phyloP scores from a whole-genome alignment of 1,284 basidiomycete species.

The Sporisorium reilianum region DNA sequence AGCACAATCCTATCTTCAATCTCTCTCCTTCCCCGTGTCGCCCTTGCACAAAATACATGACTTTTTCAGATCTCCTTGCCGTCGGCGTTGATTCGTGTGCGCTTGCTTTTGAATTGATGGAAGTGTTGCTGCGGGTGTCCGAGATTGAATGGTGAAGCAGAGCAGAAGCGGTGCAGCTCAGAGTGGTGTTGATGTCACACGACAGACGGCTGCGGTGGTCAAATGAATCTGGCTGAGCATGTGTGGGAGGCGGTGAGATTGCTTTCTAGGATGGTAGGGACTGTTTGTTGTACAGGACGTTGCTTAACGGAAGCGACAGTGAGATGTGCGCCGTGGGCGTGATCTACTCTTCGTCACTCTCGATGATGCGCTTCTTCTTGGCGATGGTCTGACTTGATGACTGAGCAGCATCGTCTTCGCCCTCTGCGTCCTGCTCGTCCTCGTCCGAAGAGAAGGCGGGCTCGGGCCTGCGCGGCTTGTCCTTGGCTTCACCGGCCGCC shows the following conservation, averaged over 20 bases:
- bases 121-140: background rate
- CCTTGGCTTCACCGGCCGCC: constrained; percentile 15
- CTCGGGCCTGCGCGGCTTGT: constrained; percentile 40
- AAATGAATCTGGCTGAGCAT: background rate
- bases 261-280: background rate
- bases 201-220: background rate
- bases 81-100: background rate
- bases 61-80: constrained; percentile 25
- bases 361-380: constrained; percentile 56
- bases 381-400: constrained; percentile 26
- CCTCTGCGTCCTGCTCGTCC: constrained; percentile 43
- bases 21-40: constrained; percentile 26
- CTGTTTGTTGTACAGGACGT: background rate
- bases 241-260: background rate
- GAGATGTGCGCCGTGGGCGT: too few species aligned
- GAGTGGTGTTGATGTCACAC: constrained; percentile 5
- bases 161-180: background rate
- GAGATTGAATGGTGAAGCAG: background rate
- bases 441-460: constrained; percentile 46
- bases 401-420: constrained; percentile 23
- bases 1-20: constrained; percentile 27
- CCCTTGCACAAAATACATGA: constrained; percentile 54
- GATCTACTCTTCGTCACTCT: constrained; percentile 49
- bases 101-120: background rate
- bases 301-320: background rate